A percentile compares a stretch with the other conserved stretches of the same genome.
Evolutionary conservation across 352 stramenopile genomes (phyloP).

Genomic region (Phytophthora niederhauseri): DNA sequence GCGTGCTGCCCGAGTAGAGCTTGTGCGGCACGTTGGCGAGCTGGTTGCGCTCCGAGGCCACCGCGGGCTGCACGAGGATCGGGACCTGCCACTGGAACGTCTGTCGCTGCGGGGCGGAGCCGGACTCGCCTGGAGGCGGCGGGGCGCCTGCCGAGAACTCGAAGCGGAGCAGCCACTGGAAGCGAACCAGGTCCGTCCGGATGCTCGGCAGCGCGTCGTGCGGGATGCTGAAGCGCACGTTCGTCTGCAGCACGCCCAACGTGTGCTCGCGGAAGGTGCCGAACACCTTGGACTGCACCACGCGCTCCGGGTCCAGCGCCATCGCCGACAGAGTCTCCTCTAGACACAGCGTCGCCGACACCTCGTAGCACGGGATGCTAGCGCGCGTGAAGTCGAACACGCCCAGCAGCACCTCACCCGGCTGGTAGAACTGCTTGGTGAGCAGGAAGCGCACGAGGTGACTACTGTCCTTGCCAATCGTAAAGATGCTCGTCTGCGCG

Average conservation of each 20-base stretch:
- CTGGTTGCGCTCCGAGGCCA: conserved; percentile 36
- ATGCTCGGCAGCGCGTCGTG: conserved; percentile 65
- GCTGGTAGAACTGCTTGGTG: conserved; percentile 71
- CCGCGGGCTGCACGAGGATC: conserved; percentile 47
- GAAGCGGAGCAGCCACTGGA: conserved; percentile 67
- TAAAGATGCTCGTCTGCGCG: conserved; percentile 70
- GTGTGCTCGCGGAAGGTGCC: conserved; percentile 57
- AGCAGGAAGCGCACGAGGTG: conserved; percentile 68
- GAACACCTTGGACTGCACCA: conserved; percentile 60
- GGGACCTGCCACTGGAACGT: conserved; percentile 65
- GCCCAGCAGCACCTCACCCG: conserved; percentile 59
- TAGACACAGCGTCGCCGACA: conserved; percentile 52
- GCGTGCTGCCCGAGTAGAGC: conserved; percentile 54
- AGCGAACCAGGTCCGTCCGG: conserved; percentile 61
- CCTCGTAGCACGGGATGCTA: conserved; percentile 59
- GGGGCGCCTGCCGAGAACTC: conserved; percentile 54
- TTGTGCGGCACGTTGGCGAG: conserved; percentile 64
- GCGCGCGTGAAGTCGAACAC: conserved; percentile 64
- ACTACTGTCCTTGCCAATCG: conserved; percentile 67
- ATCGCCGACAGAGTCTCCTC: conserved; percentile 61
- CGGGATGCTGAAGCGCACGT: conserved; percentile 59
- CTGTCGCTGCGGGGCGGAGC: conserved; percentile 25
- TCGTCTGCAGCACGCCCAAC: conserved; percentile 52
- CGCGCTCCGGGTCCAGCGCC: conserved; percentile 56
- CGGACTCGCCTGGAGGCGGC: not conserved